Conservation (phyloP, 768 basidiomycete species). For the Auricularia sp. region DNA sequence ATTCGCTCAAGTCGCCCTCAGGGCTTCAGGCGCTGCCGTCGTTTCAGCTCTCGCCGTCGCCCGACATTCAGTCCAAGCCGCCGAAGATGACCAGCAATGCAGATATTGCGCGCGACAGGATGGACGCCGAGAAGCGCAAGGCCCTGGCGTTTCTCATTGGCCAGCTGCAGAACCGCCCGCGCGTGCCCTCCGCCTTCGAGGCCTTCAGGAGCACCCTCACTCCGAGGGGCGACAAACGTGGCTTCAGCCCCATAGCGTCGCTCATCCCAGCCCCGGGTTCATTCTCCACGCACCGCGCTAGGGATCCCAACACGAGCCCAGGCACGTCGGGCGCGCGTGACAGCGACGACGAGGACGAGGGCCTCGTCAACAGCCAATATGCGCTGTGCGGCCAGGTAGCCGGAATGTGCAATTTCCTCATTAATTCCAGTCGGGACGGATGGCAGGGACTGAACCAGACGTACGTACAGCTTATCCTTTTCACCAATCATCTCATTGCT, state of each 20-base stretch:
- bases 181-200: conserved; percentile 45
- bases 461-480: background rate
- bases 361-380: conserved; percentile 19
- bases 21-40: background rate
- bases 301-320: conserved; percentile 10
- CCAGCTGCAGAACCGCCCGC: conserved; percentile 48
- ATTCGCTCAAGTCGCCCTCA: background rate
- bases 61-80: background rate
- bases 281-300: background rate
- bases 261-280: background rate
- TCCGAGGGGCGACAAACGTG: conserved; percentile 17
- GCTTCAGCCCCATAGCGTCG: conserved; percentile 2
- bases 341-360: conserved; percentile 43
- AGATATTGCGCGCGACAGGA: background rate
- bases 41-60: background rate
- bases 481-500: background rate
- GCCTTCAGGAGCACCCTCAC: conserved; percentile 21
- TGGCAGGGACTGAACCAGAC: background rate
- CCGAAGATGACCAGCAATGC: background rate
- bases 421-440: background rate
- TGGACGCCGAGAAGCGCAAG: conserved; percentile 52
- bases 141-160: conserved; percentile 54
- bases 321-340: conserved; percentile 14
- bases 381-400: conserved; percentile 29
- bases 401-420: background rate